Evolutionary conservation across 2,329 filamentous ascomycete species (phyloP), one percentile per base, ranked within the genome.

Genomic region (Capronia americana): DNA sequence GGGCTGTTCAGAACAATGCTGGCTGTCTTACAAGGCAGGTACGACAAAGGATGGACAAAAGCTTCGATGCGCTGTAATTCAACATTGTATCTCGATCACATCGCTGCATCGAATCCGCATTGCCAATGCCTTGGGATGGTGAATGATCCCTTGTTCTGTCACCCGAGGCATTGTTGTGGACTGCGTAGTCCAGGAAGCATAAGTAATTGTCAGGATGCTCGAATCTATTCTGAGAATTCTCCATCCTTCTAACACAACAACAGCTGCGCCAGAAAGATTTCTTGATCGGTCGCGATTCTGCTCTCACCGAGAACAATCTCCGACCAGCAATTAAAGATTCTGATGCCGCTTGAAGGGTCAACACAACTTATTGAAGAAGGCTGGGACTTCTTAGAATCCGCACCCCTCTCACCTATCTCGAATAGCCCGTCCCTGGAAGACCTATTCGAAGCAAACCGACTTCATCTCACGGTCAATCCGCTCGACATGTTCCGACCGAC

Each of bases 201-300:
- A 61, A 51, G 28, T 53, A 30, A 7, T 8, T 3, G 23, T n/a
- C n/a, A 20, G 24, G 17, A 44, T 26, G 30, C 46, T 14, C 58
- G 24, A 6, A 11, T 10, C 20, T 4, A 20, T 38, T 55, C 24
- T 44, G 38, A 8, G 12, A 28, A 34, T 17, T 56, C 51, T 46
- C 38, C 59, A 62, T 62, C 59, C 59, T 62, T 62, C 59, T 4
- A 62, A 62, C 59, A 12, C 59, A 46, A 62, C 24, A 48, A 28
- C 30, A 32, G 26, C 28, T n/a, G 58, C 48, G 10, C 30, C n/a
- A 17, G 58, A 61, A 60, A 51, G 24, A n/a, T 51, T 51, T n/a
- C 32, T 38, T 6, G 14, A 38, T 41, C 32, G 32, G 34, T 7
- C 48, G 46, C 26, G 12, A 14, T 23, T 4, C 24, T 38, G 44